Base-by-base conservation (phyloP, 2,329 filamentous ascomycete genomes). In the Lachnellula occidentalis region DNA sequence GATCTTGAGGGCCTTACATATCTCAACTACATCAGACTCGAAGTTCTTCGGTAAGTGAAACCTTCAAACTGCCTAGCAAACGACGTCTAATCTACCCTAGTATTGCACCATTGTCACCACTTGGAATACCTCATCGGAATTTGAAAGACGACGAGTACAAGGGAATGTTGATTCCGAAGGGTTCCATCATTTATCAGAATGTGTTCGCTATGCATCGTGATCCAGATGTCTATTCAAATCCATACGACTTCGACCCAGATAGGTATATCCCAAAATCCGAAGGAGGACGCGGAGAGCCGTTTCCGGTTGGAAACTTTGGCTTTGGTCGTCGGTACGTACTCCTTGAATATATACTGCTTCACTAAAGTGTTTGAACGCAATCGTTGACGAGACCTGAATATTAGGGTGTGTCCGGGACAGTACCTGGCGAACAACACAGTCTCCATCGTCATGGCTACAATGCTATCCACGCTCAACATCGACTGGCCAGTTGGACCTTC, bases 161-260 rank as follows among this genome's bases (percentile, higher is more conserved):
- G 19, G 80, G 75, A 34, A 78, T 80, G 67, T 74, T 76, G 55
- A 82, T 85, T 48, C 80, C 79, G 9, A 76, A 75, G n/a, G 81
- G 80, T 74, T 78, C 64, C 62, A 75, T 48, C 72, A 75, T n/a
- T 66, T 76, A 72, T 50, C 71, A 73, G 31, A 78, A 80, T 76
- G 73, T 58, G 50, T 80, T 76, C 72, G 75, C 76, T 39, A 79
- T 85, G 68, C 78, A 80, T 64, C 78, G 80, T 45, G 73, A 80
- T 56, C 60, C 71, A 48, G 48, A 52, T 3, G 64, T 70, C 2
- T 79, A 78, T 66, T 54, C 51, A 3, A 57, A 75, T 48, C 74
- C 76, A 1, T 70, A 74, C 19, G 55, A 54, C 6, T 79, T 79
- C 59, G 69, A 76, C 39, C 77, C 77, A 0, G 73, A 76, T 51